Evolutionary conservation across 2,329 filamentous ascomycete species (phyloP).

Genomic region (Colletotrichum sp.): DNA sequence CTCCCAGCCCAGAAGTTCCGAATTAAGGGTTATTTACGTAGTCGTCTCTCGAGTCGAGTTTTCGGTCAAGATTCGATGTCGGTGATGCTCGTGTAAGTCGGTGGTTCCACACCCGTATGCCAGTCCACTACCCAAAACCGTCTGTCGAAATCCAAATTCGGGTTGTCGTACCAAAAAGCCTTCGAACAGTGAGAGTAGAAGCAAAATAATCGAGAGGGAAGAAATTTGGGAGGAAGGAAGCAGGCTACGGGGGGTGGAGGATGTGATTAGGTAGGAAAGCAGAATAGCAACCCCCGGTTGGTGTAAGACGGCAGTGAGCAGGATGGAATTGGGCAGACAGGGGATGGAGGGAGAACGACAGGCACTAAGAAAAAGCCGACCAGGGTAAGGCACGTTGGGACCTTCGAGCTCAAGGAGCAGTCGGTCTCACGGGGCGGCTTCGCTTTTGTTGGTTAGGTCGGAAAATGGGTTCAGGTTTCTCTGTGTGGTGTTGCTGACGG

Average conservation of each 20-base stretch:
- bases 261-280: background rate
- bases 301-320: background rate
- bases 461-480: background rate
- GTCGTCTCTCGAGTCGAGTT: background rate
- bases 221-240: background rate
- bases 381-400: background rate
- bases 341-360: background rate
- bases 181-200: background rate
- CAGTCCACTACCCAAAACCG: background rate
- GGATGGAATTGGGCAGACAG: background rate
- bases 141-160: background rate
- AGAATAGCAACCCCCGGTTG: background rate
- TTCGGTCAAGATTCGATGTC: background rate
- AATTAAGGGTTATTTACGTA: background rate
- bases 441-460: constrained; percentile 7
- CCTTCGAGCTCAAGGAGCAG: background rate
- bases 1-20: background rate
- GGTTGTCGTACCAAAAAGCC: background rate
- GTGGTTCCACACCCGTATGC: background rate
- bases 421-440: background rate
- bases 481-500: constrained; percentile 1
- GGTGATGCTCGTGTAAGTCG: background rate
- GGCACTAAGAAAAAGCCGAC: background rate
- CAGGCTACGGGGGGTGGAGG: background rate
- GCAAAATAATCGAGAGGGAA: background rate